These are phyloP conservation scores for Fusarium sarcochroum DNA, from an alignment of 2,329 filamentous ascomycete species.

Conservation along the genomic window DNA sequence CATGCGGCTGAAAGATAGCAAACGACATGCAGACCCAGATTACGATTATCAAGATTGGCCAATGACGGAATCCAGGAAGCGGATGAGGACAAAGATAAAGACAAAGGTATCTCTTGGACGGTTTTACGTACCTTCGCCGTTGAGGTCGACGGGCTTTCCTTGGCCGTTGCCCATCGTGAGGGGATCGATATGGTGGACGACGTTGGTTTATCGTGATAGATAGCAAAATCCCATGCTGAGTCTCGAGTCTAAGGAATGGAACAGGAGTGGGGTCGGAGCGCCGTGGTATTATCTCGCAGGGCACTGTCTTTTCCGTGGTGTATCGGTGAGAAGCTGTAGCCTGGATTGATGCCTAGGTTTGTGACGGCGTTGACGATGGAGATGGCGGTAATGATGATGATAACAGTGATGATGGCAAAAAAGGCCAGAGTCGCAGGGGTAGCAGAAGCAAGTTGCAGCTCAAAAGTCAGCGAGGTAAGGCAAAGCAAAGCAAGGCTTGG, in stretches of 20 bases:
- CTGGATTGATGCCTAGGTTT: slow-evolving; percentile 5
- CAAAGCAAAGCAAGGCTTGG: slow-evolving; percentile 39
- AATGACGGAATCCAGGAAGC: slow-evolving; percentile 15
- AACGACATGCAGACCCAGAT: slow-evolving; percentile 15
- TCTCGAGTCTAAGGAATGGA: slow-evolving; percentile 43
- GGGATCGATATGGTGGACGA: slow-evolving; percentile 46
- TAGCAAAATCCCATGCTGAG: slow-evolving; percentile 51
- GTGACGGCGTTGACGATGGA: slow-evolving; percentile 6
- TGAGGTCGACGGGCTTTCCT: slow-evolving; percentile 92
- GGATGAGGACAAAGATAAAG: slow-evolving; percentile 1
- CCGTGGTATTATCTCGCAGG: slow-evolving; percentile 41
- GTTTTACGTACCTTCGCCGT: slow-evolving; percentile 82
- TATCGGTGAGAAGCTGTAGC: background rate
- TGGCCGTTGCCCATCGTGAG: slow-evolving; percentile 89
- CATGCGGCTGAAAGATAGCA: slow-evolving; percentile 35
- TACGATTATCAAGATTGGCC: slow-evolving; percentile 16
- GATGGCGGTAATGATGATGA: slow-evolving; percentile 6
- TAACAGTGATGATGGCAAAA: slow-evolving; percentile 19
- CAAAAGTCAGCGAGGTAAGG: slow-evolving; percentile 40
- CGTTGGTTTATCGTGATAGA: slow-evolving; percentile 49
- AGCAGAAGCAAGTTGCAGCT: slow-evolving; percentile 36
- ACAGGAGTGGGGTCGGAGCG: slow-evolving; percentile 44
- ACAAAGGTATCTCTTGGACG: background rate
- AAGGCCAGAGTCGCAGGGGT: slow-evolving; percentile 28
- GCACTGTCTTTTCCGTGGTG: slow-evolving; percentile 39